Evolutionary conservation across 371 early-diverging fungal species (phyloP).

Genomic region (Quaeritorhiza haematococci): DNA sequence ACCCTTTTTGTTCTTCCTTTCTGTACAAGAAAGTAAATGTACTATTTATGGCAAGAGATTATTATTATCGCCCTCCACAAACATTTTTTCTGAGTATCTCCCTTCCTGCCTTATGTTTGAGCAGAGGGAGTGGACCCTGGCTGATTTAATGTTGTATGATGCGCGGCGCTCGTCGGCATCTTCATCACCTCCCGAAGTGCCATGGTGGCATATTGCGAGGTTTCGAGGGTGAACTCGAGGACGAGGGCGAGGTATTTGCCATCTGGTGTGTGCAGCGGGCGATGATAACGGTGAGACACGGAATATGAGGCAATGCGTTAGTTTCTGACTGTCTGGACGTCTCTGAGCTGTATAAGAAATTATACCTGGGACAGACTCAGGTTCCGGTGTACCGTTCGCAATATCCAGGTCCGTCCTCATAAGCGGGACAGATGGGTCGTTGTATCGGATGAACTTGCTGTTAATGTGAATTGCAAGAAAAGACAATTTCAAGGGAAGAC

Average conservation of each 20-base stretch:
- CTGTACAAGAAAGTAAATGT: too few relatives aligned
- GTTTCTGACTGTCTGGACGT: slow-evolving; percentile 6
- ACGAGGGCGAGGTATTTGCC: slow-evolving; percentile 71
- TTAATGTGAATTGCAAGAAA: not conserved
- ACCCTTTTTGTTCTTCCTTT: too few relatives aligned
- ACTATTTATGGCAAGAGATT: too few relatives aligned
- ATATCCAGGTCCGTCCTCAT: slow-evolving; percentile 68
- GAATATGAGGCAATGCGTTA: not conserved
- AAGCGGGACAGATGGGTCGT: slow-evolving; percentile 58
- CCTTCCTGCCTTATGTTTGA: too few relatives aligned
- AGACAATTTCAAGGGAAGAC: too few relatives aligned
- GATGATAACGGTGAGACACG: not conserved
- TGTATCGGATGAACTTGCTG: slow-evolving; percentile 55
- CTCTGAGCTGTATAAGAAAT: not conserved
- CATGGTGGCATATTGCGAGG: slow-evolving; percentile 96
- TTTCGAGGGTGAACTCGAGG: slow-evolving; percentile 68
- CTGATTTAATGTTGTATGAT: too few relatives aligned
- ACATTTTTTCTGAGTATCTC: too few relatives aligned
- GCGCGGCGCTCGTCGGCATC: slow-evolving; percentile 63
- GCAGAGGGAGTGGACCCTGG: too few relatives aligned
- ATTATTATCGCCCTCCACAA: too few relatives aligned
- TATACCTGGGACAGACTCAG: slow-evolving; percentile 31
- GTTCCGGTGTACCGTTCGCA: slow-evolving; percentile 46
- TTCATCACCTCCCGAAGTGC: slow-evolving; percentile 88
- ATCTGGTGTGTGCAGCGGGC: not conserved